A percentile compares a stretch with the other conserved stretches of the same genome.
phyloP scores from a whole-genome alignment of 2,329 filamentous ascomycete species.

The Neonectria hederae region DNA sequence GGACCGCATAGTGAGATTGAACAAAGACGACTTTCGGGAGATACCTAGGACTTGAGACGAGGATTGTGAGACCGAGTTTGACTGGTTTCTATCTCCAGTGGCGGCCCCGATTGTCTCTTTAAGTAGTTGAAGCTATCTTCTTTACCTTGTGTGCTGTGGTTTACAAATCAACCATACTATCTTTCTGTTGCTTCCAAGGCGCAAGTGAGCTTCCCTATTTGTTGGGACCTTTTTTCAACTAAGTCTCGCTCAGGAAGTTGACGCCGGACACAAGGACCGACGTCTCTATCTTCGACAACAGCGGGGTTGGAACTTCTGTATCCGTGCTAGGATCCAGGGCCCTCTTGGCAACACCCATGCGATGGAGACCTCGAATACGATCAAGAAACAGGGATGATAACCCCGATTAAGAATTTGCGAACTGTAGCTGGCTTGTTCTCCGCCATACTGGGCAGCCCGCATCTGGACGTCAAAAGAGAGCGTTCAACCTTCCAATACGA shows the following conservation, averaged over 20 bases:
- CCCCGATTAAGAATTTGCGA: not conserved
- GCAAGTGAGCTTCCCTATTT: conserved; percentile 15
- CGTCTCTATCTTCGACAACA: not conserved
- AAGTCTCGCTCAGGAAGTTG: conserved; percentile 1
- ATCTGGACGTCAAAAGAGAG: not conserved
- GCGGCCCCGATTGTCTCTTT: not conserved
- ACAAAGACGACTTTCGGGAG: not conserved
- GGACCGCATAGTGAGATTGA: conserved; percentile 43
- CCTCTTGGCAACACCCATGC: not conserved
- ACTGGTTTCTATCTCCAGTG: not conserved
- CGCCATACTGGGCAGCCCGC: not conserved
- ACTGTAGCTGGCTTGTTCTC: not conserved
- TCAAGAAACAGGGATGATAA: not conserved
- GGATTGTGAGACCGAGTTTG: not conserved
- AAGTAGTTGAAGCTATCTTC: not conserved
- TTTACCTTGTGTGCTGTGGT: not conserved
- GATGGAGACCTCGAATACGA: conserved; percentile 9
- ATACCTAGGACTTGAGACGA: not conserved
- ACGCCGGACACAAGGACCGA: conserved; percentile 4
- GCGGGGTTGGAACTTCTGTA: conserved; percentile 18
- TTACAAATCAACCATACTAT: not conserved
- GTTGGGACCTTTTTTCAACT: conserved; percentile 9
- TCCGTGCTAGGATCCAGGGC: not conserved
- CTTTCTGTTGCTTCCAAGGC: not conserved
- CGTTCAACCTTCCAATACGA: not conserved